Base-by-base conservation (phyloP, 2,329 filamentous ascomycete species). In the Cladophialophora psammophila region DNA sequence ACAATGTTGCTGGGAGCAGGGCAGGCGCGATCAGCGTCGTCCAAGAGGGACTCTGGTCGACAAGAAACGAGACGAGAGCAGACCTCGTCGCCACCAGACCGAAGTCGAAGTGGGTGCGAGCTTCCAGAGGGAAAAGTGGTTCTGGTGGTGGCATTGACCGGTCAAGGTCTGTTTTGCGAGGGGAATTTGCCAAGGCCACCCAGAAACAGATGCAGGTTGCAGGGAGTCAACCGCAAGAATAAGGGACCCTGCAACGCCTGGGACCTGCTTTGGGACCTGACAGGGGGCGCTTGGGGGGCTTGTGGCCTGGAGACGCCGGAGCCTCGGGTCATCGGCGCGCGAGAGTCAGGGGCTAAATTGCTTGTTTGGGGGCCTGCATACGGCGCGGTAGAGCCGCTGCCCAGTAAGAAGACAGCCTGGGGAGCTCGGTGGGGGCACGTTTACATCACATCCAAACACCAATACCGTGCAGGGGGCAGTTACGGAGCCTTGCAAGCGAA, bases 1-100 rank as follows among this genome's bases (percentile, higher is more conserved):
- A 65, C 59, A 65, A 56, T 55, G 57, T 12, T 35, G 64, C 65
- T 58, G 55, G 36, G 55, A 36, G 50, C 57, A 62, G 57, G 45
- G 67, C 60, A 67, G 62, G 62, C 55, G 50, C 61, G 48, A 63
- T 38, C 52, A 32, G 58, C 57, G 42, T 54, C 45, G 32, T 35
- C 45, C 34, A 35, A 50, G 32, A 36, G 18, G n/a, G 32, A 15
- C 42, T 26, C 15, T 35, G 42, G 26, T 40, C 57, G 57, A 36
- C n/a, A 26, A 40, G 62, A 57, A 54, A 7, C 31, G 42, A 42
- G 57, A 42, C 57, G 45, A 60, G 57, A 45, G 15, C n/a, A 32
- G 57, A 45, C 57, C 26, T 35, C 42, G 35, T 18, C 26, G 34
- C 34, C 34, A 31, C 20, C 45, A 26, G 45, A 31, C 45, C 40